Evolutionary conservation across 1,284 basidiomycete species (phyloP), one percentile per base, ranked within the genome.

Genomic region (Gomphus bonarii): DNA sequence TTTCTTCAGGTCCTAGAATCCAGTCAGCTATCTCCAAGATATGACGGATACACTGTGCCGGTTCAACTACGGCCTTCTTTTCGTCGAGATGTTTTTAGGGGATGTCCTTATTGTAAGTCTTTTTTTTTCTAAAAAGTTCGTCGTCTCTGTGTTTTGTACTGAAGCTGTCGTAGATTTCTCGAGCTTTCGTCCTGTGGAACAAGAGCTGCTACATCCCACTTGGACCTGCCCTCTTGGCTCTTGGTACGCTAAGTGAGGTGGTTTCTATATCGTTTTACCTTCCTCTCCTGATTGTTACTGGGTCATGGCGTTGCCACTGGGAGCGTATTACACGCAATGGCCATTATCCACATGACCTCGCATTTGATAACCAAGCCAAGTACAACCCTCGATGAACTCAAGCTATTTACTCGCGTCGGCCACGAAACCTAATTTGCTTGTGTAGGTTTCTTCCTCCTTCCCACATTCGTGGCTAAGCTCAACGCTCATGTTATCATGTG

Each of bases 131-230:
- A 25, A 9, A 57, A 33, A 33, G 31, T 10, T 33, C 10, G n/a
- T 33, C 4, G 31, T 18, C 14, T 2, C 1, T 8, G 5, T 52
- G 16, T 44, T 4, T 42, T 43, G 14, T n/a, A 16, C 8, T 38
- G n/a, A 48, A 33, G 38, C 16, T 16, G 11, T 28, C n/a, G 33
- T 31, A 57, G 56, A 35, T 52, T 31, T 57, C 56, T 16, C 31
- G 56, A 12, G 52, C 43, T 9, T 57, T 57, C n/a, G 10, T 43
- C 20, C n/a, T 57, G 6, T 57, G 56, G 56, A 44, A 57, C 36
- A 57, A 57, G 12, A 57, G 46, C 20, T 57, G 44, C 36, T n/a
- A 30, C 30, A 18, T 57, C 14, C 38, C 14, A 18, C 20, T 52
- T 5, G 20, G 20, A 7, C 56, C 56, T 16, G 18, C 16, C 11